Evolutionary conservation across 345 rosid genomes (phyloP), one percentile per base, ranked within the genome.

Genomic region (Orychophragmus violaceus): DNA sequence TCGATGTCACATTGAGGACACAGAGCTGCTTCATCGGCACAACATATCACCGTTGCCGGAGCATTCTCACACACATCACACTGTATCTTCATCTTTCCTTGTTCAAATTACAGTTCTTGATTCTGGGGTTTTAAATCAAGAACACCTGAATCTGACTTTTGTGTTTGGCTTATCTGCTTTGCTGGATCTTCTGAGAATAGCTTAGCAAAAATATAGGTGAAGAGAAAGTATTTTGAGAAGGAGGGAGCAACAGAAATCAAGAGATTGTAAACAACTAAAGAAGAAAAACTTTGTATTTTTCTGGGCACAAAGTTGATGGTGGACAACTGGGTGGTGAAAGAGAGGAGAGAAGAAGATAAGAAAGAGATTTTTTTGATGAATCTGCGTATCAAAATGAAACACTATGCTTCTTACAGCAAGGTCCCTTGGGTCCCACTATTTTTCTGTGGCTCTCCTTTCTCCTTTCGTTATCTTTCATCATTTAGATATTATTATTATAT

Each of bases 1-100:
- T 90, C 96, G 6, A 90, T 33, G 66, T 93, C 97, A 11, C 98
- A 93, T 68, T 76, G 78, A 3, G 85, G 75, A 12, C 98, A 93
- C 14, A 93, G 79, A n/a, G 98, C 98, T 0, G 97, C 98, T 77
- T 93, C 98, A 21, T 93, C 98, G 11, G 97, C 98, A 16, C 98
- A 93, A 60, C 98, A 93, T n/a, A 93, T 93, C 72, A 93, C 83
- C 4, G 96, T 85, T 2, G 98, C 98, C 5, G 89, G 91, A 67
- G 96, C 96, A 74, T 62, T 90, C 83, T 93, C 98, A 77, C 98
- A 93, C 12, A 88, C 97, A 78, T 93, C 98, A 79, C 98, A 93
- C 81, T 93, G 98, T 52, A 93, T 86, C 82, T 90, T 93, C 98
- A 93, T 93, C 68, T 62, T 50, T 27, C 3, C 0, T 41, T 13